Evolutionary conservation across 306 rosid genomes (phyloP).

Genomic region (Cucumis melo): DNA sequence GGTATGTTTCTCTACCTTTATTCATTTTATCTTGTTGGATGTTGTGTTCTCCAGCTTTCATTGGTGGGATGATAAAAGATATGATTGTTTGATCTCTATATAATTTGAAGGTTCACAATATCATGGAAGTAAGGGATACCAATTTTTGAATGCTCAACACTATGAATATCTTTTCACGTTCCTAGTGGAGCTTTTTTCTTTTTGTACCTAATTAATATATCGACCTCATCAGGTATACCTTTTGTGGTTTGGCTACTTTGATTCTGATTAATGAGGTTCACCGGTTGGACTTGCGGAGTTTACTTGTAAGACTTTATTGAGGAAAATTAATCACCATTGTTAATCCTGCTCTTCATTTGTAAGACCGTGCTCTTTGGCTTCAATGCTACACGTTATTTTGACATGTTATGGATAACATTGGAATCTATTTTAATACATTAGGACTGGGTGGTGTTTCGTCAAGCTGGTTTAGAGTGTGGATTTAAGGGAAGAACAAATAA

Average conservation of each 20-base stretch:
- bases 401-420: not conserved
- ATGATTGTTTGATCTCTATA: not conserved
- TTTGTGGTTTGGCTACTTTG: no score
- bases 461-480: slow-evolving; percentile 63
- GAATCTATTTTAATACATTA: slow-evolving; percentile 9
- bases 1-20: slow-evolving; percentile 47
- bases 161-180: not conserved
- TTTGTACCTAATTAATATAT: no score
- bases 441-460: slow-evolving; percentile 90
- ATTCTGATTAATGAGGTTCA: no score
- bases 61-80: not conserved
- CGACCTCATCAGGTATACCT: no score
- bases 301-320: slow-evolving; percentile 42
- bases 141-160: not conserved
- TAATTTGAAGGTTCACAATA: not conserved
- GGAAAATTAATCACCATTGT: not conserved
- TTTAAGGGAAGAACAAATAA: no score
- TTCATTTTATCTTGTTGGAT: not conserved
- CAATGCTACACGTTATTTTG: not conserved
- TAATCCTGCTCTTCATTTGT: not conserved
- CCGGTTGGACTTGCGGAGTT: no score
- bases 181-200: no score
- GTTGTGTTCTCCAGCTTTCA: not conserved
- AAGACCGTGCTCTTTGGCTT: not conserved
- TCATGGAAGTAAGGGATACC: not conserved